Percentiles rank a stretch among this genome's conserved stretches.
phyloP scores from a whole-genome alignment of 148 eudicot genomes.

The Vaccinium myrtillus region DNA sequence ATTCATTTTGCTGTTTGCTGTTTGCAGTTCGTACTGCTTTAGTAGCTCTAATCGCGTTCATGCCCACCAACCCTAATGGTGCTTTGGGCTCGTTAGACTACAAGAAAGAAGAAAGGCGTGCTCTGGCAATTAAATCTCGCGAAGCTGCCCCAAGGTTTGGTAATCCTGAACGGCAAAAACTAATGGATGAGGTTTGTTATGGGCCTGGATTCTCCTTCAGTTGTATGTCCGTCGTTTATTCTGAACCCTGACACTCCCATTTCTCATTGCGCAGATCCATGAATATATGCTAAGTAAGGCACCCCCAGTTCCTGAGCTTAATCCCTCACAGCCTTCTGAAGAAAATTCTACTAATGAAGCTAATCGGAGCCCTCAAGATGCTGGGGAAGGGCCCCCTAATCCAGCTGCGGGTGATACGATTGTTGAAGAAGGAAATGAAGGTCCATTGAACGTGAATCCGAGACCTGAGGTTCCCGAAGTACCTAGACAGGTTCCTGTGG shows the following conservation, averaged over 20 bases:
- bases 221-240: neutral
- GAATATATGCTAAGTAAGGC: constrained; percentile 91
- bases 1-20: constrained; percentile 13
- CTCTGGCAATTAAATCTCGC: constrained; percentile 86
- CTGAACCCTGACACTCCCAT: neutral
- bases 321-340: constrained; percentile 39
- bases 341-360: constrained; percentile 25
- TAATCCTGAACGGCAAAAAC: constrained; percentile 80
- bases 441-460: constrained; percentile 32
- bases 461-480: constrained; percentile 27
- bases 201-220: neutral
- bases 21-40: constrained; percentile 89
- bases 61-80: constrained; percentile 97
- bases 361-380: constrained; percentile 37
- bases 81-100: constrained; percentile 94
- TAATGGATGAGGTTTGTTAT: constrained; percentile 82
- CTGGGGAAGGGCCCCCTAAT: constrained; percentile 29
- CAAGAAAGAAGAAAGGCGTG: constrained; percentile 79
- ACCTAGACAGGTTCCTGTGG: constrained; percentile 33
- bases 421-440: constrained; percentile 46
- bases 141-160: constrained; percentile 77
- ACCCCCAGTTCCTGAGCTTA: constrained; percentile 62
- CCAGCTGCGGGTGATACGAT: constrained; percentile 34
- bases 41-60: constrained; percentile 93
- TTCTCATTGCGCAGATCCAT: constrained; percentile 57